Evolutionary conservation across 2,329 filamentous ascomycete genomes (phyloP).

Genomic region (Trichoderma brevicompactum): DNA sequence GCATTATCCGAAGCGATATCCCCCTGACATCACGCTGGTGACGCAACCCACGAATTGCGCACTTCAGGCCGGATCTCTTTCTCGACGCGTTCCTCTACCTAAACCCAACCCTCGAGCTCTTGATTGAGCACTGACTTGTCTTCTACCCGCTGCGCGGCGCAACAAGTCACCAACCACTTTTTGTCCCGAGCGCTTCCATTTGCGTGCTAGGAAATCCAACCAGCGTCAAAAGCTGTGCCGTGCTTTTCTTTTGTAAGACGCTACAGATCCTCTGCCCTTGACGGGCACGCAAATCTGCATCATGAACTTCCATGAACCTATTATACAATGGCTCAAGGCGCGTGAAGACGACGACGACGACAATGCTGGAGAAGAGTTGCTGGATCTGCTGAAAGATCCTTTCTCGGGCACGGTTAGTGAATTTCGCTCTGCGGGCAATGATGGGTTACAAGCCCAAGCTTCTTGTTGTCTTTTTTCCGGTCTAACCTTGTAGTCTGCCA

Average conservation of each 20-base stretch:
- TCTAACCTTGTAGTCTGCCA: slow-evolving; percentile 25
- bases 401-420: slow-evolving; percentile 51
- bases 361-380: slow-evolving; percentile 47
- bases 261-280: slow-evolving; percentile 5
- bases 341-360: slow-evolving; percentile 28
- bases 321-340: slow-evolving; percentile 26
- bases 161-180: background rate
- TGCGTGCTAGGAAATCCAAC: background rate
- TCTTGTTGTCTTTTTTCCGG: background rate
- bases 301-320: slow-evolving; percentile 33
- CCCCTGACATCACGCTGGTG: slow-evolving; percentile 26
- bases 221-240: background rate
- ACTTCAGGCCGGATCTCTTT: background rate
- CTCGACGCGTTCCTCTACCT: slow-evolving; percentile 5
- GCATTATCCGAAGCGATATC: slow-evolving; percentile 21
- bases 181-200: slow-evolving; percentile 6
- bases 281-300: slow-evolving; percentile 14
- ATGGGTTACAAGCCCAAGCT: slow-evolving; percentile 31
- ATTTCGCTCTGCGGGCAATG: background rate
- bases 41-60: slow-evolving; percentile 18
- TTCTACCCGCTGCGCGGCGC: background rate
- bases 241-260: background rate
- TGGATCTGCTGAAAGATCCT: slow-evolving; percentile 55
- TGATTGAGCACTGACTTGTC: slow-evolving; percentile 13
- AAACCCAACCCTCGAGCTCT: slow-evolving; percentile 6